Base-by-base conservation (phyloP, 2,329 filamentous ascomycete genomes). In the Apiospora koreana region DNA sequence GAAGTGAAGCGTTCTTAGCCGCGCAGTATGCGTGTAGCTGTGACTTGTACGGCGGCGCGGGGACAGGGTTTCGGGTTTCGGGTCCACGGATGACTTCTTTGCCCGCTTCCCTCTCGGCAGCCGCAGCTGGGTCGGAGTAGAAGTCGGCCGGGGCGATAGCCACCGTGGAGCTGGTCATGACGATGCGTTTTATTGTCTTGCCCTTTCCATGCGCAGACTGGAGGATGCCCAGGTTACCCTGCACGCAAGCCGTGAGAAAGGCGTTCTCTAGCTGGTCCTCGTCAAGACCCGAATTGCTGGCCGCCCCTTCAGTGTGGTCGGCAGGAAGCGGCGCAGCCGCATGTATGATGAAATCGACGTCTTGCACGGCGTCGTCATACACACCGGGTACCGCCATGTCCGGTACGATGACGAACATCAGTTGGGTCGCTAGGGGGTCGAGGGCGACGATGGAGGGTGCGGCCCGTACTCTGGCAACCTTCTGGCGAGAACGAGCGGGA, bases 351-450 rank as follows among this genome's bases (percentile, higher is more conserved):
- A 75, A 72, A 23, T 76, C 74, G 3, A 78, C 79, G 42, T 74
- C 79, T 54, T 78, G 69, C 42, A 79, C 72, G 3, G 79, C 81
- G 18, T 74, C 69, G 68, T 80, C 80, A 65, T 79, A 81, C 10
- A 81, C 81, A 3, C 76, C 77, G 1, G 72, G 72, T 1, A 43
- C 71, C 3, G 72, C 72, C 69, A 78, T 76, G 46, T 77, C 80
- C 8, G 81, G 78, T 2, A 83, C 77, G 6, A 78, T 71, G 45
- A 75, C 70, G 70, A 80, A 81, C 12, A 74, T 73, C 65, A 82
- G 76, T 9, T 77, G 74, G 42, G 69, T 72, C 65, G 42, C 50
- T 69, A 67, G 71, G 68, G 58, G 67, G 70, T 72, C 70, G 14
- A 78, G 70, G 4, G 74, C 71, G 64, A 76, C 74, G 67, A 81